Evolutionary conservation across 768 basidiomycete genomes (phyloP).

Genomic region (Macrocybe gigantea): DNA sequence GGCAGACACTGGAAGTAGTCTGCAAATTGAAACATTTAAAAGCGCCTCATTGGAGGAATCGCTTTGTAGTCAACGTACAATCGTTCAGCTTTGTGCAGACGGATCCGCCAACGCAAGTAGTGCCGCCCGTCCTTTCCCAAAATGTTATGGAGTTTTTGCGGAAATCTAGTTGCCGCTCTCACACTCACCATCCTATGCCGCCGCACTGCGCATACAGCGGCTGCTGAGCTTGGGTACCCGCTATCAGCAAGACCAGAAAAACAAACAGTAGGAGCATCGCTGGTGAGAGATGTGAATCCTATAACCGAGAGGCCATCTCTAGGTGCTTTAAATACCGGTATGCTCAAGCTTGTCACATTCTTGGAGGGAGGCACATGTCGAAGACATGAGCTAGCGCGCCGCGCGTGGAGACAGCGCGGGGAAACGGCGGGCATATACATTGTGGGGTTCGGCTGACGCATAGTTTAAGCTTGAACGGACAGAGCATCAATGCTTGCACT

Average conservation of each 20-base stretch:
- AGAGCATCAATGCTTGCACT: too few relatives aligned
- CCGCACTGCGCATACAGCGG: slow-evolving; percentile 42
- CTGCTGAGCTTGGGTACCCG: slow-evolving; percentile 28
- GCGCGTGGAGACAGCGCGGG: slow-evolving; percentile 12
- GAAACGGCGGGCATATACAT: slow-evolving; percentile 15
- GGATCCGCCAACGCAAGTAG: slow-evolving; percentile 39
- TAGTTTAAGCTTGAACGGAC: too few relatives aligned
- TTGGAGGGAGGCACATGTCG: slow-evolving; percentile 4
- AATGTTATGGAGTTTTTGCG: neutral
- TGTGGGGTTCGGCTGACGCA: too few relatives aligned
- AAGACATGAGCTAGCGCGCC: slow-evolving; percentile 2
- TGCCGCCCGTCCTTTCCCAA: slow-evolving; percentile 36
- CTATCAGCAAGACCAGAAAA: slow-evolving; percentile 16
- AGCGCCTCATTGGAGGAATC: neutral
- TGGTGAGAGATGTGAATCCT: neutral
- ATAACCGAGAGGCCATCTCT: neutral
- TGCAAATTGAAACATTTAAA: slow-evolving; percentile 10
- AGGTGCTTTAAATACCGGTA: slow-evolving; percentile 3
- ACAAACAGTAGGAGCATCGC: slow-evolving; percentile 11
- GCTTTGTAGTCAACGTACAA: slow-evolving; percentile 23
- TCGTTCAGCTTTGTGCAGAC: slow-evolving; percentile 38
- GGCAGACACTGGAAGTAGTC: slow-evolving; percentile 49
- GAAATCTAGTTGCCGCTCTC: neutral
- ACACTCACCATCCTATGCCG: slow-evolving; percentile 40
- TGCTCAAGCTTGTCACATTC: neutral